A percentile compares a stretch with the other conserved stretches of the same genome.
phyloP scores from a whole-genome alignment of 805 yeast genomes.

The Komagataella pastoris region DNA sequence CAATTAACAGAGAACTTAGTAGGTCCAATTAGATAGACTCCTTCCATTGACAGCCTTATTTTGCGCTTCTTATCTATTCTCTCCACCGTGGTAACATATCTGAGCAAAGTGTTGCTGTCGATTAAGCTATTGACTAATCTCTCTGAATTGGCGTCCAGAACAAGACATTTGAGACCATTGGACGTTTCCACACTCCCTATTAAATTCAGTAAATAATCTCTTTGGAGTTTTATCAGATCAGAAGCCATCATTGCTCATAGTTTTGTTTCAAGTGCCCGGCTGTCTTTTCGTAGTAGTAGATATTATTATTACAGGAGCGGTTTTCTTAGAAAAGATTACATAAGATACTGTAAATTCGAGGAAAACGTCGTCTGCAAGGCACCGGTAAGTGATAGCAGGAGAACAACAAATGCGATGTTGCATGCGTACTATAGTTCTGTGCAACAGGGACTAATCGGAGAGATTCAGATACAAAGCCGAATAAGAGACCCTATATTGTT shows the following conservation, averaged over 20 bases:
- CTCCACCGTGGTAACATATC: neutral
- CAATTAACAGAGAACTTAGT: slow-evolving; percentile 58
- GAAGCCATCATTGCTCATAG: neutral
- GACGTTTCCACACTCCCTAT: neutral
- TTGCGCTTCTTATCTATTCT: slow-evolving; percentile 1
- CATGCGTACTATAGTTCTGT: neutral
- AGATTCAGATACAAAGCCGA: neutral
- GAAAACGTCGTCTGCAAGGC: neutral
- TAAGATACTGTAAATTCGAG: neutral
- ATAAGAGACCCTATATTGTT: too few species aligned
- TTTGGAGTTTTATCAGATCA: neutral
- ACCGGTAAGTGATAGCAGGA: too few species aligned
- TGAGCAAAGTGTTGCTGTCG: slow-evolving; percentile 1
- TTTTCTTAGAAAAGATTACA: neutral
- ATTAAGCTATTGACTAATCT: slow-evolving; percentile 1
- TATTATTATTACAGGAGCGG: too few species aligned
- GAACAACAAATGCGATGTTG: neutral
- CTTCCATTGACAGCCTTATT: slow-evolving; percentile 21
- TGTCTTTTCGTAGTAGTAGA: neutral
- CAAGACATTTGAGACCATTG: slow-evolving; percentile 1
- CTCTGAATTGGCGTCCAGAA: slow-evolving; percentile 1
- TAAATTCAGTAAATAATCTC: neutral
- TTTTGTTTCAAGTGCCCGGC: neutral
- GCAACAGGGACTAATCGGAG: neutral
- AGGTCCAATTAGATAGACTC: slow-evolving; percentile 69